Evolutionary conservation across 176 grass and related monocot genomes (phyloP), one percentile per base, ranked within the genome.

Genomic region (Hsuehochloa calcarea): DNA sequence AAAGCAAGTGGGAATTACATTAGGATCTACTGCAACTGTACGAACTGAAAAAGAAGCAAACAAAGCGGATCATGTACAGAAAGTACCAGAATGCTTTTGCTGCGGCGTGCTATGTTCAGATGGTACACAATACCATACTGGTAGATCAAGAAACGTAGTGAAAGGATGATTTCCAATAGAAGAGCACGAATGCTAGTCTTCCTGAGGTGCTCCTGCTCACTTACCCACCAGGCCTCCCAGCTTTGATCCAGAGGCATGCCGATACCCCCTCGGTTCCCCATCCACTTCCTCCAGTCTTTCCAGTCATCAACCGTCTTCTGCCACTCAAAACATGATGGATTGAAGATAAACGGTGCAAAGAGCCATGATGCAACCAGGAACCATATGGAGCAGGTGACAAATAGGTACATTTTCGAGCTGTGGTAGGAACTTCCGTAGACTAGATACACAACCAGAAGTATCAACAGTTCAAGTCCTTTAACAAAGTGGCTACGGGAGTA

Each of bases 401-500:
- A 97, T 27, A 97, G 14, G 60, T 97, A 97, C 15, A 94, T 25
- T 37, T 56, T 89, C 5, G 96, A 94, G 74, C 90, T 99, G 70
- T 86, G 91, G 62, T 99, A 99, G 35, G 91, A 91, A 10, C 58
- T 74, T 56, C 96, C 93, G 68, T 96, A 99, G 49, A 87, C 91
- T 61, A 90, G 77, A 81, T 97, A 94, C 40, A 97, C 91, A 55
- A 97, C 85, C 75, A 97, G 61, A 68, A 97, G 88, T 61, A 97
- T 90, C 47, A 92, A 35, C 60, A 97, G 65, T 52, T 97, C 94
- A 20, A 97, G 76, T 67, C 94, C 94, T 92, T 97, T 97, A 6
- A 97, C 92, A 73, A 97, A 97, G 68, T 97, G 94, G 80, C 94
- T 97, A 59, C 94, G 94, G 94, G 94, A 97, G 65, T 97, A 97